phyloP scores from a whole-genome alignment of 2,329 filamentous ascomycete species.

The Colletotrichum tropicicola region DNA sequence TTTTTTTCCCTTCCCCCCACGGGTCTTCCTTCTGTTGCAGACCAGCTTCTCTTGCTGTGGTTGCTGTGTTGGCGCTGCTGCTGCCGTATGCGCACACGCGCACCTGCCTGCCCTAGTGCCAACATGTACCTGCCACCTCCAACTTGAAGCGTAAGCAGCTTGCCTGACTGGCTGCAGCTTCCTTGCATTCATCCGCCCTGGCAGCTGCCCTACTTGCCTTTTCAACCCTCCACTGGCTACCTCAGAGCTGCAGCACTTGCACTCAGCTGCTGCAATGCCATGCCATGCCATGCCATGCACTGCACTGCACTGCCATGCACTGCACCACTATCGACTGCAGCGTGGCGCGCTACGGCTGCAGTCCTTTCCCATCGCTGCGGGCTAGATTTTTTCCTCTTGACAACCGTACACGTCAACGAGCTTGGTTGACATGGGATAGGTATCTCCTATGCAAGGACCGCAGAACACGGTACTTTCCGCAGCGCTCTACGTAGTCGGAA shows the following conservation, averaged over 20 bases:
- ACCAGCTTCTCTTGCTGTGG: too few relatives aligned
- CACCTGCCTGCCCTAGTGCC: too few relatives aligned
- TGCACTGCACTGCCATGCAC: neutral
- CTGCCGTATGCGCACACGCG: too few relatives aligned
- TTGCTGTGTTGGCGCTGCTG: too few relatives aligned
- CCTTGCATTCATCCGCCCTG: slow-evolving; percentile 6
- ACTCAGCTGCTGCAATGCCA: slow-evolving; percentile 12
- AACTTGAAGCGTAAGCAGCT: too few relatives aligned
- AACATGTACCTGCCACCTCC: too few relatives aligned
- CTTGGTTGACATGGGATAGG: too few relatives aligned
- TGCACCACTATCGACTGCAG: neutral
- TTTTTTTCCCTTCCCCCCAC: neutral
- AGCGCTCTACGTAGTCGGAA: neutral
- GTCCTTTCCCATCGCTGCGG: too few relatives aligned
- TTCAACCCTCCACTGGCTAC: neutral
- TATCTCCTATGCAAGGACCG: too few relatives aligned
- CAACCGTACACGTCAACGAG: neutral
- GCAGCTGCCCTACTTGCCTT: neutral
- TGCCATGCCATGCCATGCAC: neutral
- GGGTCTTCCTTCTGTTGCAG: too few relatives aligned
- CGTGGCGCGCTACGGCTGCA: too few relatives aligned
- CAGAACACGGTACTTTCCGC: neutral
- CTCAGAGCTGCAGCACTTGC: neutral
- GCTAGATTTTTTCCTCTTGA: neutral
- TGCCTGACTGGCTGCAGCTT: too few relatives aligned